phyloP scores from a whole-genome alignment of 306 rosid genomes.

The Cotoneaster glaucophyllus region DNA sequence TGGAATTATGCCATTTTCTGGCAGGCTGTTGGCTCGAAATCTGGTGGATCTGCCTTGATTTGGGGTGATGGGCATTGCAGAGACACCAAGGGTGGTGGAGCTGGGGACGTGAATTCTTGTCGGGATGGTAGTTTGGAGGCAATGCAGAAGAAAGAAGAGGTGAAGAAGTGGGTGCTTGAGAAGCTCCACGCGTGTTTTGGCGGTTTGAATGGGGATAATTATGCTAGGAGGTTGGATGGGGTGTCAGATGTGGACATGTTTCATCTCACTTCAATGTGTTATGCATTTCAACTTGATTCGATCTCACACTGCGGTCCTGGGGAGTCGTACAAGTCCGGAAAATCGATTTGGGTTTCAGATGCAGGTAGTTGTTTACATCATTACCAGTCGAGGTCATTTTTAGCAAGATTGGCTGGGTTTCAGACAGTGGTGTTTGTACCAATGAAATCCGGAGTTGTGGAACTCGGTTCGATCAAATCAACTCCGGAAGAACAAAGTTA shows the following conservation, averaged over 20 bases:
- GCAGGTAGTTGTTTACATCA: constrained; percentile 42
- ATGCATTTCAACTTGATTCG: constrained; percentile 50
- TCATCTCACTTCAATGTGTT: constrained; percentile 55
- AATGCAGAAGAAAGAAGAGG: constrained; percentile 38
- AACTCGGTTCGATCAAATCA: constrained; percentile 57
- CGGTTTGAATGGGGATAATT: constrained; percentile 39
- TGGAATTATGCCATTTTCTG: constrained; percentile 83
- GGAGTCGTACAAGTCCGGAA: constrained; percentile 49
- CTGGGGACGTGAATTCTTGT: constrained; percentile 12
- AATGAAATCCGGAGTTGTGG: constrained; percentile 65
- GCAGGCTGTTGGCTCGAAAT: constrained; percentile 66
- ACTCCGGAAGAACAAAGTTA: constrained; percentile 56
- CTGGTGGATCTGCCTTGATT: constrained; percentile 61
- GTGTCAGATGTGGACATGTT: constrained; percentile 70
- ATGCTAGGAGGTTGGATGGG: constrained; percentile 31
- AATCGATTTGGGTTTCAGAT: constrained; percentile 61
- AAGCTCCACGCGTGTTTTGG: constrained; percentile 57
- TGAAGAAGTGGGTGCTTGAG: constrained; percentile 58
- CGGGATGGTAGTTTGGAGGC: constrained; percentile 24
- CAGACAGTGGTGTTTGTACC: constrained; percentile 70
- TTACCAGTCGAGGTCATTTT: constrained; percentile 48
- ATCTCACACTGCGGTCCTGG: constrained; percentile 38
- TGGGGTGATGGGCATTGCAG: constrained; percentile 77
- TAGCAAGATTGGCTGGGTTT: constrained; percentile 61
- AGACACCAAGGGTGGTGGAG: constrained; percentile 32